Evolutionary conservation across 305 asterid species (phyloP), one percentile per base, ranked within the genome.

Genomic region (Fraxinus sp.): DNA sequence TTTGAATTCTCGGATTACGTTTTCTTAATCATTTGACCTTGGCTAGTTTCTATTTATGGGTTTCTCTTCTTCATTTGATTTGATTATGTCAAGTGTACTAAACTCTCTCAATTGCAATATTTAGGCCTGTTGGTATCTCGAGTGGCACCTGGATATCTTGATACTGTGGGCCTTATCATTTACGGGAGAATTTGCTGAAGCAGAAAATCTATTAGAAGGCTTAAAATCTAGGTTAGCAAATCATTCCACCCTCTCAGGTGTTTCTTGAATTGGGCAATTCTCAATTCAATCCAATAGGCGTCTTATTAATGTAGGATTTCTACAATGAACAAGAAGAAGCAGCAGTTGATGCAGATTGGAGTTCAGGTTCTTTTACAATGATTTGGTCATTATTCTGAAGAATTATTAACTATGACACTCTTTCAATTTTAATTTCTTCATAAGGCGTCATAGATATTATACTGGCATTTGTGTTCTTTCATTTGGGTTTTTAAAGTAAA

Each of bases 141-240:
- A 96, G 82, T 96, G 97, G 97, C 99, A 95, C 94, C 89, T 96
- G 79, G 99, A 96, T 90, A 85, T 96, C 79, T 84, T 95, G 96
- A 91, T 88, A 85, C 62, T 87, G 36, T 96, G 99, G 99, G 93
- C 90, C 66, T 83, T 95, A 84, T 81, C 97, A 41, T 84, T 24
- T 81, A 88, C 87, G 1, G 91, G 96, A 77, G 88, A 93, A 81
- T 64, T 83, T 66, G 76, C 90, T 46, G 86, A 90, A 88, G 98
- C 94, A 28, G 98, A 91, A 82, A 95, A 92, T 79, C 86, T 95
- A 79, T 91, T 96, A 10, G 28, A 77, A 62, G 98, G 97, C 82
- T 88, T 95, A 83, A 90, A 87, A 86, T 90, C 89, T 82, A 96
- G 94, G 99, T 96, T 35, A 35, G 73, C 36, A 41, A 75, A 39